phyloP scores from a whole-genome alignment of 2,329 filamentous ascomycete species.

The Seiridium unicorne region DNA sequence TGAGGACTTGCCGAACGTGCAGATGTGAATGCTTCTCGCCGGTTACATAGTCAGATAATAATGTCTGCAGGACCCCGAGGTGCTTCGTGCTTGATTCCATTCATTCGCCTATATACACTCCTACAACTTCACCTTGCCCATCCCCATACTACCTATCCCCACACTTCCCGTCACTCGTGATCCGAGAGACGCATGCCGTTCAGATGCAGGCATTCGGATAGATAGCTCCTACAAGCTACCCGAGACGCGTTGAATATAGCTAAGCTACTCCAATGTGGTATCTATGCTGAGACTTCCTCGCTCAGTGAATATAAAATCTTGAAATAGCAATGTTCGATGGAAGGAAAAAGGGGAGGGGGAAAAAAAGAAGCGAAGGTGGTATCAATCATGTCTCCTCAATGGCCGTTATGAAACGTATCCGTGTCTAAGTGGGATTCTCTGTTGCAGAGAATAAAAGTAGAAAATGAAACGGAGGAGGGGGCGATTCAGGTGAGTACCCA shows the following conservation, averaged over 20 bases:
- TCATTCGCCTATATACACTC: neutral
- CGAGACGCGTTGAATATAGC: too few species aligned
- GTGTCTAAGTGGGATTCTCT: too few species aligned
- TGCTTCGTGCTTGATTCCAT: neutral
- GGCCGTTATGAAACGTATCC: too few species aligned
- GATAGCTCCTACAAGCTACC: too few species aligned
- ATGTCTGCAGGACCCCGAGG: neutral
- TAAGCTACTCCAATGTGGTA: neutral
- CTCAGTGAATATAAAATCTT: neutral
- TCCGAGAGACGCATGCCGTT: too few species aligned
- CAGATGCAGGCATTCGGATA: too few species aligned
- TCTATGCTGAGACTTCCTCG: neutral
- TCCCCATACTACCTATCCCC: neutral
- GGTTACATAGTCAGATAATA: neutral
- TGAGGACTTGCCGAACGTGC: too few species aligned
- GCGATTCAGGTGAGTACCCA: conserved; percentile 60
- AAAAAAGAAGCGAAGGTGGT: neutral
- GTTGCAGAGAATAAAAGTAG: too few species aligned
- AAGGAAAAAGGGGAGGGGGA: neutral
- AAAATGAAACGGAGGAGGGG: neutral
- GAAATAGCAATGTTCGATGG: neutral
- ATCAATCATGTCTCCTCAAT: neutral
- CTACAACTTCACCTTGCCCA: neutral
- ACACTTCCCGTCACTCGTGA: neutral
- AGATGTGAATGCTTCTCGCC: too few species aligned